Evolutionary conservation across 805 yeast species (phyloP).

Genomic region (Yarrowia porcina): DNA sequence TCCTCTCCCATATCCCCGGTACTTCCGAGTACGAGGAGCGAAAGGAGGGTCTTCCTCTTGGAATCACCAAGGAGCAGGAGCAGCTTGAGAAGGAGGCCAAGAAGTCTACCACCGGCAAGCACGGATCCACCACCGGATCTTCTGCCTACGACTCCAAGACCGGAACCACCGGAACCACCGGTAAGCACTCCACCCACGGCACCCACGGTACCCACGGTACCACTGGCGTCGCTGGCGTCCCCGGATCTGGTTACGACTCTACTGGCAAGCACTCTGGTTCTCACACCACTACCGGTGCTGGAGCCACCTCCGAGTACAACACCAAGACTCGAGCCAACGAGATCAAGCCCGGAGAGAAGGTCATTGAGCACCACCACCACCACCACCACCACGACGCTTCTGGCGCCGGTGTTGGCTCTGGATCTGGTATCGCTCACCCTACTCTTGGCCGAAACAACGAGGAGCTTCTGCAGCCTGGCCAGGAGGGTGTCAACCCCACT

Average conservation of each 20-base stretch:
- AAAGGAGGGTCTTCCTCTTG: conserved; percentile 15
- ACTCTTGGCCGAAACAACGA: conserved; percentile 24
- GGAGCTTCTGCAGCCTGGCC: conserved; percentile 13
- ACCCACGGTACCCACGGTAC: too few relatives aligned
- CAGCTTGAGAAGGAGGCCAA: not conserved
- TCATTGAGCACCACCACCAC: conserved; percentile 25
- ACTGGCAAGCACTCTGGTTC: conserved; percentile 15
- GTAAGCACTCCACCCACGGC: not conserved
- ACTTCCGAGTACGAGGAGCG: conserved; percentile 25
- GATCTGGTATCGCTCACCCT: conserved; percentile 4
- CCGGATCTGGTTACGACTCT: not conserved
- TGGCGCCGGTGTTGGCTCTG: not conserved
- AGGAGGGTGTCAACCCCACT: conserved; percentile 5
- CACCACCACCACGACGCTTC: conserved; percentile 7
- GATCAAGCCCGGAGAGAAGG: conserved; percentile 18
- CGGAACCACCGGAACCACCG: not conserved
- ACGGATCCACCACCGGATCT: not conserved
- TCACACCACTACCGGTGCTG: not conserved
- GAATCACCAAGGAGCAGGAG: conserved; percentile 14
- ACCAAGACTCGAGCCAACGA: not conserved
- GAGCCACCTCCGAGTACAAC: conserved; percentile 10
- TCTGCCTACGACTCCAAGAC: not conserved
- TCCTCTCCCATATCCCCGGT: conserved; percentile 12
- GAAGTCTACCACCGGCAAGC: not conserved
- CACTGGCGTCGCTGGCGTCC: not conserved